Evolutionary conservation across 2,329 filamentous ascomycete genomes (phyloP).

Genomic region (Trichoderma afroharzianum): DNA sequence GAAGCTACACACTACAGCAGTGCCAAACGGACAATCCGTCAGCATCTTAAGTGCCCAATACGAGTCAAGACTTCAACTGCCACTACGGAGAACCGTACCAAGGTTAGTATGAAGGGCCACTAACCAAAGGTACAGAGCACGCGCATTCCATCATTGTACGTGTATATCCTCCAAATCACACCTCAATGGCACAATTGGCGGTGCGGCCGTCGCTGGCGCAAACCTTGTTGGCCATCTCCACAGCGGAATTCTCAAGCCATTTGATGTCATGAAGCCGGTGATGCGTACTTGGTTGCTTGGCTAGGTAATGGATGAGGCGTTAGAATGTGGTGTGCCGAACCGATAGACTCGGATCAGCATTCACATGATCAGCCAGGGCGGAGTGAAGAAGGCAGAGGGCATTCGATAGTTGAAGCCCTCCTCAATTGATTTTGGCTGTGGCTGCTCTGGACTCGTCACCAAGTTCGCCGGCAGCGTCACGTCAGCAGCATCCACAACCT

Average conservation of each 20-base stretch:
- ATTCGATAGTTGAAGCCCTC: not conserved
- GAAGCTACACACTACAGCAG: not conserved
- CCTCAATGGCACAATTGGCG: not conserved
- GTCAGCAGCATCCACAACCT: constrained; percentile 14
- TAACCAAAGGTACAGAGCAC: not conserved
- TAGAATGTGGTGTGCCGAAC: not conserved
- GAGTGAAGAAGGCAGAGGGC: not conserved
- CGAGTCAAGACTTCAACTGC: not conserved
- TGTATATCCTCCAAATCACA: not conserved
- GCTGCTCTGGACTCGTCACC: not conserved
- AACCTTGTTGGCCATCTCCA: constrained; percentile 4
- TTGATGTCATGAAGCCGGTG: constrained; percentile 15
- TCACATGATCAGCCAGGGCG: not conserved
- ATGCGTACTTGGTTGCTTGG: not conserved
- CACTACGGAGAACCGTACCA: too few relatives aligned
- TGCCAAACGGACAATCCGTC: not conserved
- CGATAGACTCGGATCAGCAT: not conserved
- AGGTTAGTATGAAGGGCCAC: not conserved
- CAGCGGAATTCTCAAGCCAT: not conserved
- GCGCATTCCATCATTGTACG: not conserved
- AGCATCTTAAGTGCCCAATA: not conserved
- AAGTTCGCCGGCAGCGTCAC: not conserved
- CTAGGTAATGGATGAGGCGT: not conserved
- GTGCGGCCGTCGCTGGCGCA: not conserved
- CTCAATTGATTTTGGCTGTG: not conserved